phyloP scores from a whole-genome alignment of 768 basidiomycete species.

The Lactarius psammicola region DNA sequence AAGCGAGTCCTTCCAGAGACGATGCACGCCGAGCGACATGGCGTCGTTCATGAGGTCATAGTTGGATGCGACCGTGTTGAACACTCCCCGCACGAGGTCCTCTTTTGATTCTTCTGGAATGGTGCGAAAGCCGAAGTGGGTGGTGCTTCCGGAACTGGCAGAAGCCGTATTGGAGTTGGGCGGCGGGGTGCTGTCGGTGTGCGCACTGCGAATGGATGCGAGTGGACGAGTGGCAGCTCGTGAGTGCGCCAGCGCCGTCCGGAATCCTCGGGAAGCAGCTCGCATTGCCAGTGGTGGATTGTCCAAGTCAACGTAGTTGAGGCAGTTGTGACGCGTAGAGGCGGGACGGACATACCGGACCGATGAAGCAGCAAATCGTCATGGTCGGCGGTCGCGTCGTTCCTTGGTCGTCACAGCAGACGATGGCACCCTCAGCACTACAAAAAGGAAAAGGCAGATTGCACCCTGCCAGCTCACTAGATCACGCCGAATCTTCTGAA shows the following conservation, averaged over 20 bases:
- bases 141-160: conserved; percentile 41
- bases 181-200: conserved; percentile 1
- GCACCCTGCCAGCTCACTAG: conserved; percentile 1
- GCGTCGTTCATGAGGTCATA: conserved; percentile 99
- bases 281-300: conserved; percentile 17
- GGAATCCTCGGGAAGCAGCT: conserved; percentile 13
- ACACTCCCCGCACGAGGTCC: conserved; percentile 85
- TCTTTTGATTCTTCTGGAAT: conserved; percentile 89
- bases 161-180: conserved; percentile 11
- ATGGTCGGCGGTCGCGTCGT: neutral
- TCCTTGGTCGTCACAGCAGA: no score
- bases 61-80: conserved; percentile 90
- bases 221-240: neutral
- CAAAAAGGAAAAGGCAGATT: conserved; percentile 49
- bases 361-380: neutral
- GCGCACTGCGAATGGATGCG: conserved; percentile 25
- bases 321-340: neutral
- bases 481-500: neutral
- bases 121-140: conserved; percentile 93
- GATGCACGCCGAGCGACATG: conserved; percentile 94
- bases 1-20: conserved; percentile 95
- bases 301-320: neutral
- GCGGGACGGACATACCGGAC: neutral
- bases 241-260: conserved; percentile 5
- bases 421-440: conserved; percentile 25